Base-by-base conservation (phyloP, 306 rosid species). In the Castanopsis chinensis region DNA sequence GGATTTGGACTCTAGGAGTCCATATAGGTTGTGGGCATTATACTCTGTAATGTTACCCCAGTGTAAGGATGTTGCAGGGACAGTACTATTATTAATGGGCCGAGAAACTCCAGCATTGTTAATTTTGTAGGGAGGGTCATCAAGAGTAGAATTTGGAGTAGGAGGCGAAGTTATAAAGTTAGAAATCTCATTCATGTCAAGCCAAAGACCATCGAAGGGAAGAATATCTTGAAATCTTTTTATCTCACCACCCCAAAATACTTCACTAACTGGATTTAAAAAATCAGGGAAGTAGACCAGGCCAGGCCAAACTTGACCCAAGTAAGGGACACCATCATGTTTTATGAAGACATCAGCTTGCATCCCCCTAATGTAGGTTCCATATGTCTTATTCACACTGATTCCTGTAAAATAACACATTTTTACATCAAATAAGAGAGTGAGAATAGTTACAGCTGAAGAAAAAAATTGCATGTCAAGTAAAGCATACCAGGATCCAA, bases 241-340 rank as follows among this genome's bases (percentile, higher is more conserved):
- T 67, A 92, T 91, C 91, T 94, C 98, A 28, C 59, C 82, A 49
- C 87, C 83, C 97, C 97, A 92, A 81, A 68, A 92, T 2, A 6
- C 33, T 76, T 79, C 86, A 84, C 82, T 83, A 1, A 0, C 33
- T 51, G 98, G 97, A 70, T 92, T 85, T 75, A 90, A 71, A 81
- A 94, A 94, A 76, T 94, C 97, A 67, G 97, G 97, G 76, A 21
- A 92, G 80, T 87, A 81, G 64, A 94, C 97, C 17, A 71, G 84
- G 69, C 98, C 97, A 17, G 98, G 98, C 98, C 97, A 94, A 57
- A 94, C 97, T 74, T 78, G n/a, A 64, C 97, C 98, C 56, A 80
- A 80, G 79, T 94, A 94, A 33, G 93, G 88, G 73, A 49, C 35
- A 69, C 97, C 92, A 30, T 87, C 55, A 23, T 89, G 87, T 86